Percentiles rank a stretch among this genome's conserved stretches.
phyloP scores from a whole-genome alignment of 495 filamentous ascomycete species.

The Melanomma pulvis-pyrius region DNA sequence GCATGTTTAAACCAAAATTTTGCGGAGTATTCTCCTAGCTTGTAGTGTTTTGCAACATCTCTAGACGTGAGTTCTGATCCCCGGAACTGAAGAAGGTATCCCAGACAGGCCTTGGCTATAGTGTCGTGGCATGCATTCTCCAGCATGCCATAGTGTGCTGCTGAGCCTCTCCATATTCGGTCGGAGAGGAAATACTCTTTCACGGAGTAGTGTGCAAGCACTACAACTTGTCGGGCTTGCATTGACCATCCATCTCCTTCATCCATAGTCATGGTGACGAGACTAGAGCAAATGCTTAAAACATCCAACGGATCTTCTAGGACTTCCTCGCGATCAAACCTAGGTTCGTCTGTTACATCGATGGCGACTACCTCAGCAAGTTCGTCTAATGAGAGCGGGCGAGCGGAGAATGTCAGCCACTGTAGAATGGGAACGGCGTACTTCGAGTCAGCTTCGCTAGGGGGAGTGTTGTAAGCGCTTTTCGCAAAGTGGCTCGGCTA shows the following conservation, averaged over 20 bases:
- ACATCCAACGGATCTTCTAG: conserved; percentile 27
- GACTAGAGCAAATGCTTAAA: conserved; percentile 25
- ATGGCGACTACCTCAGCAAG: conserved; percentile 27
- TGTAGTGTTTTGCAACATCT: conserved; percentile 2
- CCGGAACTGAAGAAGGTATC: conserved; percentile 30
- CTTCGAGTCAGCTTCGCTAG: conserved; percentile 16
- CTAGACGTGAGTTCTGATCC: not conserved
- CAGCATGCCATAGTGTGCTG: conserved; percentile 23
- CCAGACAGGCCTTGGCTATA: conserved; percentile 23
- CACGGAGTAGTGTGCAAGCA: conserved; percentile 28
- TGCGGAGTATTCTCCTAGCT: conserved; percentile 28
- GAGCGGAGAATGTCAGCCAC: conserved; percentile 30
- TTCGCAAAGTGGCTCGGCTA: conserved; percentile 16
- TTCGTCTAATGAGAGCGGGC: conserved; percentile 24
- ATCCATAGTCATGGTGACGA: conserved; percentile 12
- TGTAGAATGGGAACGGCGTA: conserved; percentile 26
- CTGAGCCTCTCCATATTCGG: conserved; percentile 12
- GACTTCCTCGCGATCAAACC: conserved; percentile 26
- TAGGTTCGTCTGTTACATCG: conserved; percentile 4
- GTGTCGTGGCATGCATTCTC: conserved; percentile 11
- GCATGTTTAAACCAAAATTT: conserved; percentile 27
- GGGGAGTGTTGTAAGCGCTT: conserved; percentile 30
- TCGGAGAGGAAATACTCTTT: conserved; percentile 32
- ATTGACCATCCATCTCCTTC: conserved; percentile 3
- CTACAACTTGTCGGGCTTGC: conserved; percentile 11